These are phyloP conservation scores for Zanthoxylum bungeanum DNA, from an alignment of 345 rosid species.

Conservation along the genomic window DNA sequence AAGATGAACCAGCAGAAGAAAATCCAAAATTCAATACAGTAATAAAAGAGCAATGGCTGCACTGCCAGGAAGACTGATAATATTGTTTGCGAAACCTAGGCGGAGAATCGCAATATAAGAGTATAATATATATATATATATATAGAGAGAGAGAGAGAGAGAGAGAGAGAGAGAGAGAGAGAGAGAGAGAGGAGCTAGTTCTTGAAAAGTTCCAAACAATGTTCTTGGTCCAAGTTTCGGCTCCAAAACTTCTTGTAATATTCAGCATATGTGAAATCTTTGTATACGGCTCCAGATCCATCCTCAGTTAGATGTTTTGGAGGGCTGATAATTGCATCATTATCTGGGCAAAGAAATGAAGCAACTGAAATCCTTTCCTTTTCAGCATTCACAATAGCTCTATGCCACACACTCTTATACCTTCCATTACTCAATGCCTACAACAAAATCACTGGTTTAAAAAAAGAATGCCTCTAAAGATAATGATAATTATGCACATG, in stretches of 20 bases:
- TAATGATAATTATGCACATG: not conserved
- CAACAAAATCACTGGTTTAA: not conserved
- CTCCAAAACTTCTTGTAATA: slow-evolving; percentile 91
- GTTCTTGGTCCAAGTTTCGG: slow-evolving; percentile 76
- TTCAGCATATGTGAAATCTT: slow-evolving; percentile 76
- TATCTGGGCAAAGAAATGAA: slow-evolving; percentile 69
- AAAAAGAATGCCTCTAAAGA: too few species aligned
- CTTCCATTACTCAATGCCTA: slow-evolving; percentile 85
- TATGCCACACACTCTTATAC: slow-evolving; percentile 88
- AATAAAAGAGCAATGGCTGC: too few species aligned
- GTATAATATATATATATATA: too few species aligned
- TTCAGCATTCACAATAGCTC: slow-evolving; percentile 65
- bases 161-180: too few species aligned
- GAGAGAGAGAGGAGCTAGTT: too few species aligned
- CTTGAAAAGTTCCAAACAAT: slow-evolving; percentile 76
- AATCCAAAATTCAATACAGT: too few species aligned
- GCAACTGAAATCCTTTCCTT: slow-evolving; percentile 68
- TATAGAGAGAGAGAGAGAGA: too few species aligned
- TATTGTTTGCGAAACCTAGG: too few species aligned
- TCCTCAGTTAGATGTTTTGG: slow-evolving; percentile 40
- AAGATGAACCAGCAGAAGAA: too few species aligned
- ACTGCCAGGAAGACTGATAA: too few species aligned
- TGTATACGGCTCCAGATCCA: slow-evolving; percentile 50
- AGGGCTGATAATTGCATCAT: slow-evolving; percentile 65
- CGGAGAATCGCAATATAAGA: too few species aligned